Evolutionary conservation across 78 protist genomes (phyloP), one percentile per base, ranked within the genome.

Genomic region (Guillardia theta): DNA sequence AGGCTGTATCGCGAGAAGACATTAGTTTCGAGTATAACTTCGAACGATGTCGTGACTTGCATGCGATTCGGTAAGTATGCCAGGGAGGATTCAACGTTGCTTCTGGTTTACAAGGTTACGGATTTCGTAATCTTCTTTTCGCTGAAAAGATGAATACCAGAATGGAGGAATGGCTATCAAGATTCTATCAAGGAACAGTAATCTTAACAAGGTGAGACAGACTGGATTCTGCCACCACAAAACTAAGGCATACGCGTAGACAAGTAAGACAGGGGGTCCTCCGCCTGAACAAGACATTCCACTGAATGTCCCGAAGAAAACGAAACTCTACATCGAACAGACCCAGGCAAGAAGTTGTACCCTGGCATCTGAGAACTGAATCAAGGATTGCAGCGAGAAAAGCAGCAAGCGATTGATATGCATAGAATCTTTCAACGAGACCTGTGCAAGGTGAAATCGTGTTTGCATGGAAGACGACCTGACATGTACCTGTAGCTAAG

Each of bases 311-410:
- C 98, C 98, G 18, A 93, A 90, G 93, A 96, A 95, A 64, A 95
- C 97, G 36, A 64, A 64, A 62, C 92, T 97, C 33, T 97, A 96
- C 94, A 93, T 97, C 18, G 98, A 97, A 93, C 97, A 96, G 94
- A 95, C 96, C 39, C 95, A 97, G 54, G 54, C 46, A 8, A 9
- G 92, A 83, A 83, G 36, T 22, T 83, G 92, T 15, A 27, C 27
- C 53, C 92, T 83, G 45, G 6, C 92, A 41, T 8, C 43, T 10
- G 46, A 76, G 22, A 76, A 10, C 30, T 76, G 21, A 10, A 8
- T 8, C 9, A 76, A n/a, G 37, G 10, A 10, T 50, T 6, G 83
- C 83, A 70, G 83, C 83, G 83, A 3, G 83, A 70, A 43, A 12
- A 24, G 83, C 46, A 70, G 46, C 83, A 70, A 22, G 41, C 45